These are phyloP conservation scores for Hericium coralloides DNA, from an alignment of 768 basidiomycete genomes.

Conservation along the genomic window DNA sequence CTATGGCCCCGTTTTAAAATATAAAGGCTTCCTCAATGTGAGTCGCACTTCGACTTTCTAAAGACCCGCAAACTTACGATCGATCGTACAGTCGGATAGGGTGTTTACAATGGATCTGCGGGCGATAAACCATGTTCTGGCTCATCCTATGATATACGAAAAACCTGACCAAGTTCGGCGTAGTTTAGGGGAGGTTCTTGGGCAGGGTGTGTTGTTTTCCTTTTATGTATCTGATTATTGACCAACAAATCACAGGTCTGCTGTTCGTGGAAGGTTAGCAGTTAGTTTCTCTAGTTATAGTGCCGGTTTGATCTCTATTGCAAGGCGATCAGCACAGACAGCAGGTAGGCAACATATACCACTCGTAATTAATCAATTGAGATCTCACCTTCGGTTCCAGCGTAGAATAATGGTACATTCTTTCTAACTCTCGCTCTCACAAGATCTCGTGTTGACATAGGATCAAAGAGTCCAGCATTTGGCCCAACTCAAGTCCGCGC, in stretches of 20 bases:
- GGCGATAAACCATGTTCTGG: neutral
- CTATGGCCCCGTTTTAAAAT: neutral
- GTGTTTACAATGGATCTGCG: neutral
- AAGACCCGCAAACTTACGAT: too few relatives aligned
- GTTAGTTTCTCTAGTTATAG: too few relatives aligned
- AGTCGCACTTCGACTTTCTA: neutral
- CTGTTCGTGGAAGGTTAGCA: constrained; percentile 2
- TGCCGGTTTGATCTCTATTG: too few relatives aligned
- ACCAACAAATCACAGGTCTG: neutral
- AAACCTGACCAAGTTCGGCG: neutral
- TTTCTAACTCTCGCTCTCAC: too few relatives aligned
- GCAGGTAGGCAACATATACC: neutral
- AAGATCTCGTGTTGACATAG: neutral
- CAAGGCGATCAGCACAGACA: constrained; percentile 1
- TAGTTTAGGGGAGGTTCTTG: neutral
- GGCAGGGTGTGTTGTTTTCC: neutral
- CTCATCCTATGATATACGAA: neutral
- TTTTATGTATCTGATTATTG: neutral
- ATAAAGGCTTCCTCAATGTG: neutral
- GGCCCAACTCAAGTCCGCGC: constrained; percentile 2
- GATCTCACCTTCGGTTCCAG: neutral
- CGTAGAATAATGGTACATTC: constrained; percentile 1
- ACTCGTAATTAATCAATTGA: too few relatives aligned
- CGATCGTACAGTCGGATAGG: neutral
- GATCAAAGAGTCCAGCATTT: constrained; percentile 2